phyloP scores from a whole-genome alignment of 768 basidiomycete genomes.

The Tubosaeta sp. region DNA sequence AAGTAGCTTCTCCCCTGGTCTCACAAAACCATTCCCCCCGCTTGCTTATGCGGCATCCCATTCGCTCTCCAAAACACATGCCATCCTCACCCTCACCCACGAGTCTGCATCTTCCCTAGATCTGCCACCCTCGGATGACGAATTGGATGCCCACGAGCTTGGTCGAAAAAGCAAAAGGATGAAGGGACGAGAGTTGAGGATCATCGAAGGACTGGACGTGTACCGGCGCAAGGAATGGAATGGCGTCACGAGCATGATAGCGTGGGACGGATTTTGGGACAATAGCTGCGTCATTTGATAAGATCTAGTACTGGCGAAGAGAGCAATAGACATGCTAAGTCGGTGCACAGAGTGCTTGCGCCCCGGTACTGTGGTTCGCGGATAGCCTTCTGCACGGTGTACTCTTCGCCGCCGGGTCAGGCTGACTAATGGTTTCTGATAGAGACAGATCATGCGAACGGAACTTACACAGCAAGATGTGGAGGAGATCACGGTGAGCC shows the following conservation, averaged over 20 bases:
- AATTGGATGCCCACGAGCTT: slow-evolving; percentile 60
- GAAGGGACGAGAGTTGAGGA: slow-evolving; percentile 78
- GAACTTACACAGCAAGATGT: neutral
- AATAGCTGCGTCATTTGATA: neutral
- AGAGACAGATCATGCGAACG: too few species aligned
- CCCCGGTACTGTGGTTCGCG: too few species aligned
- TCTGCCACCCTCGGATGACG: slow-evolving; percentile 74
- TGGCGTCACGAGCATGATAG: slow-evolving; percentile 27
- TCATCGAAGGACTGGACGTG: slow-evolving; percentile 74
- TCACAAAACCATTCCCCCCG: slow-evolving; percentile 8
- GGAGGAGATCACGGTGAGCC: neutral
- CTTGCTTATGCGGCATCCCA: slow-evolving; percentile 50
- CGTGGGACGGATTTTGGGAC: slow-evolving; percentile 36
- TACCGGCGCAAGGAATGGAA: slow-evolving; percentile 44
- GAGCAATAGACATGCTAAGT: too few species aligned
- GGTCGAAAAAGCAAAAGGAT: slow-evolving; percentile 68
- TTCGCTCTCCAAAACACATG: slow-evolving; percentile 71
- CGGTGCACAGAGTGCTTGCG: too few species aligned
- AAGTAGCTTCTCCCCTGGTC: neutral
- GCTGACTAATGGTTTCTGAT: too few species aligned
- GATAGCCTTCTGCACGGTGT: too few species aligned
- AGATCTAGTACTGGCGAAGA: too few species aligned
- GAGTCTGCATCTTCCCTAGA: slow-evolving; percentile 39
- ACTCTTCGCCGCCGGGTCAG: too few species aligned
- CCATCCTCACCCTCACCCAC: slow-evolving; percentile 63